phyloP scores from a whole-genome alignment of 2,329 filamentous ascomycete species.

The Boeremia lycopersici region DNA sequence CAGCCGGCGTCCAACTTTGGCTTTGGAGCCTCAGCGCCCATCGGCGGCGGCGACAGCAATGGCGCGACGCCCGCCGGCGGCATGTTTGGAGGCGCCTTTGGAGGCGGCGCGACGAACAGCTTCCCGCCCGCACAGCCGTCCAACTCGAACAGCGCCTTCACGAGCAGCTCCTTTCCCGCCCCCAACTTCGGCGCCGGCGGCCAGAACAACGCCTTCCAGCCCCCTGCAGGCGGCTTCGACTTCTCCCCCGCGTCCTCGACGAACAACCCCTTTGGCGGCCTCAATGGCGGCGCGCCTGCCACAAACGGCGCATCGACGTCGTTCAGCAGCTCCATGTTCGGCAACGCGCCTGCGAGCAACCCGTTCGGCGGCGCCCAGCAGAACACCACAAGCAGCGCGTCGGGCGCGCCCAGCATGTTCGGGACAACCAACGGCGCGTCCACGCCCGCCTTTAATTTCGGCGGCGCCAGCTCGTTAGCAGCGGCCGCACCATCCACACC shows the following conservation, averaged over 20 bases:
- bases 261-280: constrained; percentile 31
- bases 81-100: constrained; percentile 24
- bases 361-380: constrained; percentile 27
- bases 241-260: constrained; percentile 28
- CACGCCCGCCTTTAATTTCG: constrained; percentile 15
- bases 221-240: constrained; percentile 34
- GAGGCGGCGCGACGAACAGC: constrained; percentile 33
- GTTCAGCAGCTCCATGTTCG: constrained; percentile 31
- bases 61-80: constrained; percentile 4
- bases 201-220: constrained; percentile 30
- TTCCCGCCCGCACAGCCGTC: constrained; percentile 40
- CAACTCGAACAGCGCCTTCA: constrained; percentile 33
- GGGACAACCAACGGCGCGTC: constrained; percentile 24
- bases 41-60: constrained; percentile 18
- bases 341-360: constrained; percentile 25
- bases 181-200: constrained; percentile 36
- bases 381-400: constrained; percentile 22
- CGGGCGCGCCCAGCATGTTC: constrained; percentile 20
- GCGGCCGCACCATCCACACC: constrained; percentile 17
- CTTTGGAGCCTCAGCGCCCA: constrained; percentile 33
- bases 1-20: constrained; percentile 27
- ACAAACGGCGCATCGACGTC: constrained; percentile 29
- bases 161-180: constrained; percentile 40
- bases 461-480: constrained; percentile 1
- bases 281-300: constrained; percentile 20